phyloP scores from a whole-genome alignment of 768 basidiomycete species.

The Agaricus sinodeliciosus region DNA sequence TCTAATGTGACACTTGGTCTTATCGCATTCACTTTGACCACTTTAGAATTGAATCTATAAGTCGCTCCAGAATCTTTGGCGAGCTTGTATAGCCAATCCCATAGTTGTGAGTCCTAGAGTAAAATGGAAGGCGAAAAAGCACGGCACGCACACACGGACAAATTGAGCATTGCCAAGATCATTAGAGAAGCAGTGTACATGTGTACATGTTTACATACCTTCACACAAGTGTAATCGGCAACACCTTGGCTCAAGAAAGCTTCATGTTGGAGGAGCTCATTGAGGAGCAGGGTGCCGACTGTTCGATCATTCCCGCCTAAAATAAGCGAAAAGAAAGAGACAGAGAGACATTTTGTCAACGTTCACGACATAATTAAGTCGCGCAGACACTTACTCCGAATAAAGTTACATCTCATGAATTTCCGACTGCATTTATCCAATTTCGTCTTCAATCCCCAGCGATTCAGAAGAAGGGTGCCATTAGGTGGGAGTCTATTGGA shows the following conservation, averaged over 20 bases:
- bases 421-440: slow-evolving; percentile 2
- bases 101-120: slow-evolving; percentile 45
- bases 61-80: slow-evolving; percentile 42
- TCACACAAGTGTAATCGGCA: slow-evolving; percentile 35
- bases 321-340: neutral
- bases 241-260: slow-evolving; percentile 21
- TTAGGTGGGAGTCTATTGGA: slow-evolving; percentile 1
- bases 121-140: too few species aligned
- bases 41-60: slow-evolving; percentile 34
- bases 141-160: too few species aligned
- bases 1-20: slow-evolving; percentile 30
- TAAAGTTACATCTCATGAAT: slow-evolving; percentile 1
- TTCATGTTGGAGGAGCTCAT: slow-evolving; percentile 7
- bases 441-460: slow-evolving; percentile 4
- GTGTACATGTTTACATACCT: slow-evolving; percentile 20
- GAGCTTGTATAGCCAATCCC: slow-evolving; percentile 37
- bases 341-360: neutral
- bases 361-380: neutral
- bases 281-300: neutral
- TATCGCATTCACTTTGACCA: slow-evolving; percentile 23
- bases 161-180: too few species aligned
- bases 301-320: neutral
- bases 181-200: too few species aligned
- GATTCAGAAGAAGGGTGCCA: slow-evolving; percentile 1
- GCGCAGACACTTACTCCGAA: neutral